A percentile compares a stretch with the other conserved stretches of the same genome.
Conservation (phyloP, 1,284 basidiomycete genomes). For the Fomitiporia mediterranea region DNA sequence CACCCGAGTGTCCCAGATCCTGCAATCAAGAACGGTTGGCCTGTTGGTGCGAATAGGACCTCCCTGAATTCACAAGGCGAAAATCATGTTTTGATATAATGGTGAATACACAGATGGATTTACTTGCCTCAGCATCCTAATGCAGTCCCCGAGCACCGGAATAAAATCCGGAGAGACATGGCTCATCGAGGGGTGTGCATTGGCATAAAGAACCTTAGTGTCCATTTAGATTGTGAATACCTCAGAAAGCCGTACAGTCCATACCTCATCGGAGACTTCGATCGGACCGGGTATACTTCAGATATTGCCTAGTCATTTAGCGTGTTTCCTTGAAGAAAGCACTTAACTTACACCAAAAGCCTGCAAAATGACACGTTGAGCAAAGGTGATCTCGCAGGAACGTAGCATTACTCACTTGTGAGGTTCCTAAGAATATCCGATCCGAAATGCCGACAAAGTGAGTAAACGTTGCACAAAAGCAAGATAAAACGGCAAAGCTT, state of each 20-base stretch:
- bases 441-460: slow-evolving; percentile 3
- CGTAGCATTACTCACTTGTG: slow-evolving; percentile 52
- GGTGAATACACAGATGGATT: slow-evolving; percentile 10
- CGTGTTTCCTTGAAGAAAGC: no score
- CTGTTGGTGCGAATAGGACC: slow-evolving; percentile 70
- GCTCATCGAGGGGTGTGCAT: slow-evolving; percentile 83
- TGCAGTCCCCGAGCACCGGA: slow-evolving; percentile 84
- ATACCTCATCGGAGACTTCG: slow-evolving; percentile 75
- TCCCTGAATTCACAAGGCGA: slow-evolving; percentile 45
- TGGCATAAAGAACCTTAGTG: slow-evolving; percentile 65
- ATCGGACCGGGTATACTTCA: slow-evolving; percentile 78
- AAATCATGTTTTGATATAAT: background rate
- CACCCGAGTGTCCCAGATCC: slow-evolving; percentile 96
- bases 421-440: slow-evolving; percentile 40
- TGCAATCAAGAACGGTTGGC: slow-evolving; percentile 87
- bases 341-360: slow-evolving; percentile 55
- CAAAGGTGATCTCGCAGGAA: slow-evolving; percentile 19
- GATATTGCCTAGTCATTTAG: background rate
- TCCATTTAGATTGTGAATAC: background rate
- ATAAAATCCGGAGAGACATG: slow-evolving; percentile 93
- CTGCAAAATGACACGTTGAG: slow-evolving; percentile 31
- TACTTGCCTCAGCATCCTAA: slow-evolving; percentile 74
- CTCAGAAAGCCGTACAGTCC: slow-evolving; percentile 17
- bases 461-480: slow-evolving; percentile 1
- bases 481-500: slow-evolving; percentile 14